Evolutionary conservation across 257 asterid species (phyloP).

Genomic region (Solanum gracilifrons): DNA sequence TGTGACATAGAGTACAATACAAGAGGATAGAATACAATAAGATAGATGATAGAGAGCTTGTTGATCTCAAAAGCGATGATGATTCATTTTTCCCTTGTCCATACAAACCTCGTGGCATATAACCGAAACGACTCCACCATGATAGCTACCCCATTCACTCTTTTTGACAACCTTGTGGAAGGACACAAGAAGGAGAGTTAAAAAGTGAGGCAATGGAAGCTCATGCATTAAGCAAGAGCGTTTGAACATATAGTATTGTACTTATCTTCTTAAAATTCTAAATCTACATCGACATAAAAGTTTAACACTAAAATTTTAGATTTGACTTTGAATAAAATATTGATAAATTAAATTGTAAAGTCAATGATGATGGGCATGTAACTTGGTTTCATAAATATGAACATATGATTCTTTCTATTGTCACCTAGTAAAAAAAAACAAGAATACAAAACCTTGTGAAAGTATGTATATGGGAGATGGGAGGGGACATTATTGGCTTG

Average conservation of each 20-base stretch:
- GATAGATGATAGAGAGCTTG: not conserved
- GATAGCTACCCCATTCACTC: not conserved
- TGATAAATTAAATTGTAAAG: not conserved
- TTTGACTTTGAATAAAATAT: not conserved
- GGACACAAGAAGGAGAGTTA: not conserved
- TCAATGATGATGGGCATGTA: not conserved
- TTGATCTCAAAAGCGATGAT: not conserved
- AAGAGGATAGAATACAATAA: not conserved
- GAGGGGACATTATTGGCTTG: not conserved
- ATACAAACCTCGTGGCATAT: not conserved
- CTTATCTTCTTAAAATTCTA: not conserved
- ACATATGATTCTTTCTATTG: not conserved
- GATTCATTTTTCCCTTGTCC: not conserved
- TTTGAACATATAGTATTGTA: not conserved
- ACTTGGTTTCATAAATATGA: not conserved
- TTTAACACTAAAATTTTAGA: not conserved
- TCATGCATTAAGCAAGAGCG: not conserved
- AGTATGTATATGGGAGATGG: not conserved
- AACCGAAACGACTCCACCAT: not conserved
- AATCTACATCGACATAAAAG: rapidly evolving
- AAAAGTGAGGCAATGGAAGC: not conserved
- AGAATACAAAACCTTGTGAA: not conserved
- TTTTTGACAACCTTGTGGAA: not conserved
- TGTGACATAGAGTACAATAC: not conserved
- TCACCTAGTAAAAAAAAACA: not conserved